phyloP scores from a whole-genome alignment of 2,329 filamentous ascomycete genomes.

The Aspergillus oerlinghausenensis region DNA sequence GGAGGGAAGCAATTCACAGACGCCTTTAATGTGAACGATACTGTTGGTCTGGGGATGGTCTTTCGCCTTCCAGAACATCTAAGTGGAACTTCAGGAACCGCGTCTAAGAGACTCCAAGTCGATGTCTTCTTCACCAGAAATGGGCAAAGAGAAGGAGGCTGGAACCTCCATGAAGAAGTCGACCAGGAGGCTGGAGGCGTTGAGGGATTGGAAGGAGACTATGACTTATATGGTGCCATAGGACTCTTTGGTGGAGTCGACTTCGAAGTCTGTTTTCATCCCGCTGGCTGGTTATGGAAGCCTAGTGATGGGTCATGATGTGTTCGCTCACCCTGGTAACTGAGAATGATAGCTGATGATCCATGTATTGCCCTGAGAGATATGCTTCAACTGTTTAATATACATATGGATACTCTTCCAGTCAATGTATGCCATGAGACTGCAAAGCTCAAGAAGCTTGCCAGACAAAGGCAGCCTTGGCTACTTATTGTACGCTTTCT shows the following conservation, averaged over 20 bases:
- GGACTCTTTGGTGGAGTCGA: conserved; percentile 60
- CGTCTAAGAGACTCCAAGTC: conserved; percentile 34
- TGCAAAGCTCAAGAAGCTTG: background rate
- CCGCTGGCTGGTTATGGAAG: conserved; percentile 45
- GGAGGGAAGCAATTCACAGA: conserved; percentile 56
- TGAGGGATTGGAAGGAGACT: conserved; percentile 63
- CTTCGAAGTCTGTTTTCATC: conserved; percentile 52
- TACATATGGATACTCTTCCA: background rate
- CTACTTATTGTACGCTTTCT: too few relatives aligned
- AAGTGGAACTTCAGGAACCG: conserved; percentile 26
- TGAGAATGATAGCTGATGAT: background rate
- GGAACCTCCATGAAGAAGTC: conserved; percentile 58
- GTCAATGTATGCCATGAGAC: background rate
- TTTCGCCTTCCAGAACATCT: conserved; percentile 41
- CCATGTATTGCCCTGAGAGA: background rate
- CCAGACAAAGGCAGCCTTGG: background rate
- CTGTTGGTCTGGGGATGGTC: conserved; percentile 56
- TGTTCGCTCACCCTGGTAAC: background rate
- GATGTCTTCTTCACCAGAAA: conserved; percentile 59
- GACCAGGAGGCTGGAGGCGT: conserved; percentile 56
- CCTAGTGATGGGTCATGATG: background rate
- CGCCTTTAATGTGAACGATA: conserved; percentile 51
- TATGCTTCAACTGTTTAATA: background rate
- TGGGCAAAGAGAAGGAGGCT: conserved; percentile 48
- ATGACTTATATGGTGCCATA: conserved; percentile 58